Evolutionary conservation across 148 eudicot genomes (phyloP), one percentile per base, ranked within the genome.

Genomic region (Camellia sinensis): DNA sequence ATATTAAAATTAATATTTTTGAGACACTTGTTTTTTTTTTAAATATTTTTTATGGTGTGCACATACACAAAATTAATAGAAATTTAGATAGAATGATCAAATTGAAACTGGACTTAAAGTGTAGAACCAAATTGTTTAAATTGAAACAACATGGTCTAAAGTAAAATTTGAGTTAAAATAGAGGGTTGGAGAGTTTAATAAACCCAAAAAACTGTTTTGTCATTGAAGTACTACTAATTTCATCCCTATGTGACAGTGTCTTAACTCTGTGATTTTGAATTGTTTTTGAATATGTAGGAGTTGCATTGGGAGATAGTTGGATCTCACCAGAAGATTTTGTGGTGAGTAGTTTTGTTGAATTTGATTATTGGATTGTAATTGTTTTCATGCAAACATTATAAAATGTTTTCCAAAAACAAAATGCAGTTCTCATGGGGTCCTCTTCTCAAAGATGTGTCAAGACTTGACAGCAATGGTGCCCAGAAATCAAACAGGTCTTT

Each of bases 271-370:
- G 40, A 52, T 70, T 21, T 56, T 62, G 10, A 62, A 18, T 41
- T 45, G n/a, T n/a, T n/a, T n/a, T 18, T 46, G 4, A 19, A 18
- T 84, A 37, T 86, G 80, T 43, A 92, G 98, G 99, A 56, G 75
- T 95, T 84, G 98, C 89, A 21, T 84, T 93, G 78, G 99, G 97
- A 46, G 92, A 95, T 80, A 88, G 89, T 77, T 95, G 99, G 97
- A 93, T 95, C 68, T 93, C 97, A 52, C 97, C 99, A 0, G 91
- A 90, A 87, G 97, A 95, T 89, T 95, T 89, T 87, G 92, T 89
- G 82, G 97, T 90, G 79, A 83, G 90, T 85, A 68, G 5, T 63
- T 17, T 63, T 8, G 5, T 37, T 78, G 56, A 67, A 52, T 71
- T 29, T 22, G 54, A 50, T 71, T 3, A 46, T 43, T 52, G 68